Conservation (phyloP, 1,284 basidiomycete genomes). For the Agroathelia rolfsii region DNA sequence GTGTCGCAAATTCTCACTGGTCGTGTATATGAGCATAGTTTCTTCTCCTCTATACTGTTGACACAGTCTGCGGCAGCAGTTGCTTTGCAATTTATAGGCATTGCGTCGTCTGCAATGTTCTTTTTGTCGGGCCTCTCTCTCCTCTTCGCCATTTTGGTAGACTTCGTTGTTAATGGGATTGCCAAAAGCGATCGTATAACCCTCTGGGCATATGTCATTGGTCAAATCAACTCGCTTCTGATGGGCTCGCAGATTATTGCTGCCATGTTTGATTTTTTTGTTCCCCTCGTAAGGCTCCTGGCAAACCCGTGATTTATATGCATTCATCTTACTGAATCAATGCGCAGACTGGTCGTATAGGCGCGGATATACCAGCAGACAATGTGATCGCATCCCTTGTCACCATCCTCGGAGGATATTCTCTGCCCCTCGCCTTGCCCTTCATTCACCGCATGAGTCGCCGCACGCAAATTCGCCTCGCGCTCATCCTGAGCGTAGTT, state of each 20-base stretch:
- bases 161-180: no score
- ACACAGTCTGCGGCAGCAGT: conserved; percentile 45
- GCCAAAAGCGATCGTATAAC: no score
- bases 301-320: no score
- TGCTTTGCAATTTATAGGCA: conserved; percentile 44
- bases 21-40: conserved; percentile 45
- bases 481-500: conserved; percentile 37
- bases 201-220: conserved; percentile 59
- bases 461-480: conserved; percentile 32
- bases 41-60: conserved; percentile 55
- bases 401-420: conserved; percentile 49
- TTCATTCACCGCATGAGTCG: conserved; percentile 70
- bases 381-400: conserved; percentile 81
- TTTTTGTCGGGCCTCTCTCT: conserved; percentile 49
- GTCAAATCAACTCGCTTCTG: conserved; percentile 50
- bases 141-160: conserved; percentile 40
- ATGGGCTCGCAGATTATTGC: conserved; percentile 64
- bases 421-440: conserved; percentile 56
- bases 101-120: conserved; percentile 65
- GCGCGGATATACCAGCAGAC: conserved; percentile 75
- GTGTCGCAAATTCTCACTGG: conserved; percentile 45
- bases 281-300: conserved; percentile 76
- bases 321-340: not conserved
- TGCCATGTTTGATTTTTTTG: conserved; percentile 76
- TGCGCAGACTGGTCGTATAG: conserved; percentile 62